Conservation (phyloP, 768 basidiomycete genomes). For the Russula brevipes region DNA sequence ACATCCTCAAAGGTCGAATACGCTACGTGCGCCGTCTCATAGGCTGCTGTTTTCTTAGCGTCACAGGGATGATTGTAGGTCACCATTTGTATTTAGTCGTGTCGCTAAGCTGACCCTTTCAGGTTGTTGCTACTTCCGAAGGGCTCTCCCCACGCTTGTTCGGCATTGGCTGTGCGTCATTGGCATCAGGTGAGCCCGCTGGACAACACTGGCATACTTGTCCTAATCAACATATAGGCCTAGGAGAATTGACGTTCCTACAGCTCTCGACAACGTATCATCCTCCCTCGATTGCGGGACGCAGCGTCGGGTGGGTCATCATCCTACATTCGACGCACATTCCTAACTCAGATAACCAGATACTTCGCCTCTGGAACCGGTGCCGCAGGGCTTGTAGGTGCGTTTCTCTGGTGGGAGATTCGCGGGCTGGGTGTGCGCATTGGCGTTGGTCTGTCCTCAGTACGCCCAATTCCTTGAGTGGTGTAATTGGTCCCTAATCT, state of each 20-base stretch:
- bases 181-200: slow-evolving; percentile 10
- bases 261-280: slow-evolving; percentile 85
- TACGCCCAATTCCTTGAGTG: slow-evolving; percentile 34
- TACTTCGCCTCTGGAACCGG: slow-evolving; percentile 96
- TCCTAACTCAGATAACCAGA: slow-evolving; percentile 33
- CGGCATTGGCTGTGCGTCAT: slow-evolving; percentile 22
- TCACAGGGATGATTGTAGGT: slow-evolving; percentile 83
- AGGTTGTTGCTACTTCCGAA: slow-evolving; percentile 24
- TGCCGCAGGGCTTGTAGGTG: slow-evolving; percentile 88
- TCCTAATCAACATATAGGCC: slow-evolving; percentile 41
- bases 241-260: slow-evolving; percentile 92
- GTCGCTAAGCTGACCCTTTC: not conserved
- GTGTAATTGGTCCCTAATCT: not conserved
- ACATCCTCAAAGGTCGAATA: slow-evolving; percentile 80
- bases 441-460: slow-evolving; percentile 81
- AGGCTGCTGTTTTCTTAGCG: slow-evolving; percentile 71
- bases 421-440: slow-evolving; percentile 74
- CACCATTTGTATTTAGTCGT: not conserved
- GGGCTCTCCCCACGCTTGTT: slow-evolving; percentile 19
- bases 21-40: slow-evolving; percentile 69
- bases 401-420: slow-evolving; percentile 92
- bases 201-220: slow-evolving; percentile 5
- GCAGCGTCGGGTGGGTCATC: slow-evolving; percentile 65
- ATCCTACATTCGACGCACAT: not conserved
- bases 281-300: slow-evolving; percentile 63